Evolutionary conservation across 2,329 filamentous ascomycete species (phyloP).

Genomic region (Aspergillus intermedius): DNA sequence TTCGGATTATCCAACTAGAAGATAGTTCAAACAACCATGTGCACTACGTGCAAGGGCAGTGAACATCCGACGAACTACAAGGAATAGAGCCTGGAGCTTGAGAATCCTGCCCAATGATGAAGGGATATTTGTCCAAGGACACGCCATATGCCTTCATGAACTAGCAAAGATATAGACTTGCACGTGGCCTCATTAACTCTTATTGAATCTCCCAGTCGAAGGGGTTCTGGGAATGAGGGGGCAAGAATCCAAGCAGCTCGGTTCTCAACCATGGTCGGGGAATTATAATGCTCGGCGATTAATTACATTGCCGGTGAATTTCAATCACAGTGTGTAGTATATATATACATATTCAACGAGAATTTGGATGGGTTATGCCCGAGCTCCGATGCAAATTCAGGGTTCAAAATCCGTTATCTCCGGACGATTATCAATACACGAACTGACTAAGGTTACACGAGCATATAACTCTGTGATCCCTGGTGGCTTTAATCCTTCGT

Average conservation of each 20-base stretch:
- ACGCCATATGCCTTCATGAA: not conserved
- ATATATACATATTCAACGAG: too few relatives aligned
- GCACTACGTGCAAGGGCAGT: too few relatives aligned
- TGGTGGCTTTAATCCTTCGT: too few relatives aligned
- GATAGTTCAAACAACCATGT: too few relatives aligned
- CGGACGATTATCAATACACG: not conserved
- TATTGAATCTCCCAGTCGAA: not conserved
- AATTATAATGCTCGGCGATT: too few relatives aligned
- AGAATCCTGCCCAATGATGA: not conserved
- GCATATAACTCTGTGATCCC: too few relatives aligned
- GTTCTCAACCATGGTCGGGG: not conserved
- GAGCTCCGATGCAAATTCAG: not conserved
- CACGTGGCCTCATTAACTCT: not conserved
- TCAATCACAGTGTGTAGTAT: too few relatives aligned
- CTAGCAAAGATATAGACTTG: not conserved
- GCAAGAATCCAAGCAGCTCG: not conserved
- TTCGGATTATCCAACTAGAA: slow-evolving; percentile 13
- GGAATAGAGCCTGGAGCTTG: too few relatives aligned
- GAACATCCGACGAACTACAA: too few relatives aligned
- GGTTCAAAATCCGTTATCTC: not conserved
- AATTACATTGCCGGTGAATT: too few relatives aligned
- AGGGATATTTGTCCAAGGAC: not conserved
- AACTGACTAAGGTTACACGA: not conserved
- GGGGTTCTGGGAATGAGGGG: not conserved
- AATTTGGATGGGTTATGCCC: too few relatives aligned